These are phyloP conservation scores for Lentinula guzmanii DNA, from an alignment of 768 basidiomycete genomes.

Conservation along the genomic window DNA sequence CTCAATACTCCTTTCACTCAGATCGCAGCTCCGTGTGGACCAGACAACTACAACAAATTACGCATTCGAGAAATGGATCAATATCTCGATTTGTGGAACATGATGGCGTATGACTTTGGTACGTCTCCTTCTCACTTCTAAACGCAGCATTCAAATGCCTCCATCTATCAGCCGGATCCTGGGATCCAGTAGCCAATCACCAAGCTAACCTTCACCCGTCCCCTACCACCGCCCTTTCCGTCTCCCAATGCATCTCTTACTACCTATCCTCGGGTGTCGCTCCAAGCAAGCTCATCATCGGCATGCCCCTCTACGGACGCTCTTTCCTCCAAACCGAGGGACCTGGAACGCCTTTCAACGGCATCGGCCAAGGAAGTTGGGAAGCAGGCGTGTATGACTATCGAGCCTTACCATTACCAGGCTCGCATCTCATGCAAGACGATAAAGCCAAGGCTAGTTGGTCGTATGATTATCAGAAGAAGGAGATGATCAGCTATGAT, in stretches of 20 bases:
- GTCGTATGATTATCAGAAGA: conserved; percentile 67
- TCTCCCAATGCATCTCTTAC: conserved; percentile 58
- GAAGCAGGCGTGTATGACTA: conserved; percentile 92
- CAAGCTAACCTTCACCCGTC: conserved; percentile 82
- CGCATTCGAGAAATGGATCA: conserved; percentile 80
- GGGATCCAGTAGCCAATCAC: conserved; percentile 67
- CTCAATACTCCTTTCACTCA: conserved; percentile 20
- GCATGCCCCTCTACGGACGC: conserved; percentile 91
- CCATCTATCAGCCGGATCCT: conserved; percentile 55
- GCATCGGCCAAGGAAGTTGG: conserved; percentile 87
- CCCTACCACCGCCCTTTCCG: conserved; percentile 56
- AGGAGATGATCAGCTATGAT: conserved; percentile 85
- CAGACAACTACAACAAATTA: conserved; percentile 77
- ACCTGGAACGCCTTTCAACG: conserved; percentile 72
- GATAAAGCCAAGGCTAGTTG: conserved; percentile 69
- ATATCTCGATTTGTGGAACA: conserved; percentile 92
- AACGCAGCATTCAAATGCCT: neutral
- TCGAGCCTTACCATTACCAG: conserved; percentile 77
- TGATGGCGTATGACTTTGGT: conserved; percentile 93
- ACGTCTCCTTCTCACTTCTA: conserved; percentile 14
- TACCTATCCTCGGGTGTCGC: conserved; percentile 69
- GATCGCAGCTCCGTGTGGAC: conserved; percentile 93
- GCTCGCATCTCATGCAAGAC: conserved; percentile 62
- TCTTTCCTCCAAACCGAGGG: conserved; percentile 85
- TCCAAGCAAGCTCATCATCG: conserved; percentile 78